phyloP scores from a whole-genome alignment of 139 green algal genomes.

The Pseudopediastrum boryanum region DNA sequence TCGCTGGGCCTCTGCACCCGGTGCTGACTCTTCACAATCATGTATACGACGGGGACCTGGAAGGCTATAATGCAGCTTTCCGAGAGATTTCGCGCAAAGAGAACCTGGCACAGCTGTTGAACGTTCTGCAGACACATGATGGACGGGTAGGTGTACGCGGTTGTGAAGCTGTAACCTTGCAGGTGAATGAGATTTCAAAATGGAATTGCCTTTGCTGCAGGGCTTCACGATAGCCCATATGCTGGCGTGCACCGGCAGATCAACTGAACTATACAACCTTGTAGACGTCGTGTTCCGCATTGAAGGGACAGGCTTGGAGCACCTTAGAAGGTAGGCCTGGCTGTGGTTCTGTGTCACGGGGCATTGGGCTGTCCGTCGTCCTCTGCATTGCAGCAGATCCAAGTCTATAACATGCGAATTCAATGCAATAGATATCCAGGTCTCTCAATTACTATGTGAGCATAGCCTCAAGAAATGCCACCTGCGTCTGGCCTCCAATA shows the following conservation, averaged over 20 bases:
- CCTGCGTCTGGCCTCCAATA: too few relatives aligned
- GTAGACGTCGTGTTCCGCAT: conserved; percentile 13
- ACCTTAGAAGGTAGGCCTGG: conserved; percentile 14
- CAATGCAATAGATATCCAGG: too few relatives aligned
- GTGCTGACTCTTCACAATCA: conserved; percentile 11
- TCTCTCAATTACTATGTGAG: too few relatives aligned
- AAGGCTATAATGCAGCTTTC: conserved; percentile 1
- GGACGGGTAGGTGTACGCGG: background rate
- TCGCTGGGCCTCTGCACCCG: too few relatives aligned
- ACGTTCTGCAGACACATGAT: conserved; percentile 5
- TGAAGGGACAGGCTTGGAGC: conserved; percentile 10
- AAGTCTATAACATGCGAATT: too few relatives aligned
- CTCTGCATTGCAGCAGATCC: too few relatives aligned
- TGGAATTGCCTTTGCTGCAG: conserved; percentile 4
- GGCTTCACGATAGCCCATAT: conserved; percentile 28
- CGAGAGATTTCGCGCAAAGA: background rate
- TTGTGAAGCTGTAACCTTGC: background rate
- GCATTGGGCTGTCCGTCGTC: too few relatives aligned
- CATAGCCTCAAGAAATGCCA: too few relatives aligned
- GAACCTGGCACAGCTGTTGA: conserved; percentile 15
- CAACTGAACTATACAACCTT: background rate
- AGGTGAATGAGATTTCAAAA: background rate
- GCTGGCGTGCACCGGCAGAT: conserved; percentile 18
- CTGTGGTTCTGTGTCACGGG: too few relatives aligned
- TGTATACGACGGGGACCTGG: conserved; percentile 25